Evolutionary conservation across 352 stramenopile species (phyloP), one percentile per base, ranked within the genome.

Genomic region (Phytophthora europaea): DNA sequence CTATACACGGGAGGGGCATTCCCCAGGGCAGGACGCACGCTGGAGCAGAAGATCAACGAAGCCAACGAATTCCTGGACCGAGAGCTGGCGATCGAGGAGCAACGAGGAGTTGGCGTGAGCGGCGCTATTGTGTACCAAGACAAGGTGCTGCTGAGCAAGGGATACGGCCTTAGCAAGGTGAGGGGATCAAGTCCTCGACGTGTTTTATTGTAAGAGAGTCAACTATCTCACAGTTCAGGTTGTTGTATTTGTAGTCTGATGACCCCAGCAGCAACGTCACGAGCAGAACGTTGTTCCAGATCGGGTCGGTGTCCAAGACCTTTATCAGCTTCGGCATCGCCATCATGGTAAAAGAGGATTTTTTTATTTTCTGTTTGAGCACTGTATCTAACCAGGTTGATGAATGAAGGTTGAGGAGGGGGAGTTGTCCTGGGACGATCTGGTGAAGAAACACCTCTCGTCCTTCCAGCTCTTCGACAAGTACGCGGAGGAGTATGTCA

Each of bases 291-390:
- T 64, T 90, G 60, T 93, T 93, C 63, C 80, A 93, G 72, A 89
- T 93, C 54, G 85, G 85, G 7, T 93, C 85, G 1, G 76, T 93
- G 20, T 81, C 76, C 7, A 93, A 93, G 73, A 91, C 83, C 16
- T 89, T 93, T 48, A 76, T 93, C 31, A 77, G 78, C 16, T 69
- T 86, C 5, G 79, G 74, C 2, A 65, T 86, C 38, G 78, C 75
- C 20, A 85, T 80, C 34, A 43, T 88, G 33, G 81, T 88, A 45
- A 33, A 59, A 7, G 8, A 8, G 0, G 6, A 7, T 31, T 31
- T 31, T n/a, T 31, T 31, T 31, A 31, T 31, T 31, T 5, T 31
- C 28, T 31, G 28, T 31, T 31, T 31, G 28, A 31, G 28, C 28
- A 31, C 28, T 31, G 28, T 7, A 18, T 50, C 33, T 67, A 23